Percentiles rank a stretch among this genome's conserved stretches.
Conservation (phyloP, 306 rosid species). For the Cicer arietinum region DNA sequence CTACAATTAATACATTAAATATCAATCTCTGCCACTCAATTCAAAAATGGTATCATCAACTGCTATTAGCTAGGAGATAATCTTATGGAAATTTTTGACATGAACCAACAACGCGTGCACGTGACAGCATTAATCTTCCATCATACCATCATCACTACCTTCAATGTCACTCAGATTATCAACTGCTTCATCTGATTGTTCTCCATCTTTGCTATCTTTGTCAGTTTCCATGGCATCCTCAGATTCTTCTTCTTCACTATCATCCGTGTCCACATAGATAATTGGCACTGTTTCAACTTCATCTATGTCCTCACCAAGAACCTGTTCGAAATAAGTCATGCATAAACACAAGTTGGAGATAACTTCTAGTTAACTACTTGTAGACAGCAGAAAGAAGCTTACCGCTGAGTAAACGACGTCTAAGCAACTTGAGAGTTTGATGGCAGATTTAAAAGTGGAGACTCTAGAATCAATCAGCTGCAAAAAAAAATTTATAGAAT, state of each 20-base stretch:
- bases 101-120: not conserved
- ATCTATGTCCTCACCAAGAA: conserved; percentile 58
- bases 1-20: not conserved
- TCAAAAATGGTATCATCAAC: not conserved
- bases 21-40: conserved; percentile 18
- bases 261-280: conserved; percentile 67
- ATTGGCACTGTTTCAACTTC: conserved; percentile 55
- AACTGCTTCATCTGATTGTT: conserved; percentile 47
- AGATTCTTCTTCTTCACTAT: conserved; percentile 66
- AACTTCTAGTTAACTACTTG: not conserved
- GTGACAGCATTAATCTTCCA: conserved; percentile 44
- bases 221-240: conserved; percentile 80
- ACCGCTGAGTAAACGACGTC: conserved; percentile 70
- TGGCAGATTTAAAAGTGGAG: conserved; percentile 67
- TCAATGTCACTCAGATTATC: conserved; percentile 57
- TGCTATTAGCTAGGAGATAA: not conserved
- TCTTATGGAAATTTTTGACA: not conserved
- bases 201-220: conserved; percentile 50
- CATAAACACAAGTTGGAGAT: not conserved
- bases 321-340: conserved; percentile 49
- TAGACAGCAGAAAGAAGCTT: conserved; percentile 39
- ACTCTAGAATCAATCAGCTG: conserved; percentile 84
- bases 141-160: conserved; percentile 58
- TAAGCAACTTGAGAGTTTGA: conserved; percentile 71
- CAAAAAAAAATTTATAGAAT: conserved; percentile 24